Base-by-base conservation (phyloP, 1,139 yeast species). In the Kodamaea alishanica region DNA sequence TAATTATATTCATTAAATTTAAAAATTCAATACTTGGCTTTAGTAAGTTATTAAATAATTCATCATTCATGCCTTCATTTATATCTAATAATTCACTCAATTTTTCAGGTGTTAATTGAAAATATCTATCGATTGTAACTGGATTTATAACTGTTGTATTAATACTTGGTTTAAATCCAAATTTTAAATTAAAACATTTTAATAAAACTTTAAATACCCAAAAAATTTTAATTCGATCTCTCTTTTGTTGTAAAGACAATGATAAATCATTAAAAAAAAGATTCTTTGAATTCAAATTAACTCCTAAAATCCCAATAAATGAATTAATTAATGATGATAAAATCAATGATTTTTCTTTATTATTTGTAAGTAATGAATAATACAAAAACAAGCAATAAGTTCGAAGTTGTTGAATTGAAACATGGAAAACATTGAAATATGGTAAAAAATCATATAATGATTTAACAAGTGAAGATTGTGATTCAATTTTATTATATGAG, bases 191-290 rank as follows among this genome's bases (percentile, higher is more conserved):
- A 46, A 76, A 71, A 41, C 79, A 67, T 49, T 75, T 72, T 29
- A 73, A 61, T 27, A 79, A 60, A 3, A 77, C 75, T 44, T 74
- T 74, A 51, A 73, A 77, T 20, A 74, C 76, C 86, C 86, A 79
- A 48, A 75, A 80, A 15, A 78, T 62, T 51, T 78, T 79, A 12
- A 79, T 75, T 50, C 85, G 61, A 44, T 75, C 75, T 40, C 77
- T 60, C 45, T 64, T 58, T 48, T 72, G 69, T 35, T 61, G 62
- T 29, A 64, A 47, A 22, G 54, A 52, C 31, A 70, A 58, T 6
- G 73, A 59, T 40, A 70, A 62, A 51, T 72, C 77, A 46, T 71
- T 70, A 54, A 71, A 72, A 44, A 71, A 70, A 24, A 73, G 54
- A 43, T 70, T 70, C 33, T 71, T 70, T 28, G 70, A 62, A 47